A percentile compares a stretch with the other conserved stretches of the same genome.
These are phyloP conservation scores for Malus hybrid DNA, from an alignment of 331 rosid species.

Conservation along the genomic window DNA sequence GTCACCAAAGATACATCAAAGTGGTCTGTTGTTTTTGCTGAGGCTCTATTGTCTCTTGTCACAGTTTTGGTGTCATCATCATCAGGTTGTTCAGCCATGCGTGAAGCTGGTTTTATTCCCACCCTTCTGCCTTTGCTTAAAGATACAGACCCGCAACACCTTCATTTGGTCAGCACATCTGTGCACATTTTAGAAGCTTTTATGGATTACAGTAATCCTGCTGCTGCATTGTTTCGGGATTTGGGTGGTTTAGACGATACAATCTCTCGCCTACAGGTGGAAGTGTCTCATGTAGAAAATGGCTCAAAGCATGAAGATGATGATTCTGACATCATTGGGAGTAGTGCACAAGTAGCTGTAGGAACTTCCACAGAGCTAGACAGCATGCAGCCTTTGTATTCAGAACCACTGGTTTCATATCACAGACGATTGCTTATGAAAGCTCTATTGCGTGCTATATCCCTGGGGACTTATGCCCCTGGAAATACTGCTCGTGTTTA, in stretches of 20 bases:
- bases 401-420: conserved; percentile 72
- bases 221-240: conserved; percentile 90
- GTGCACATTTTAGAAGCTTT: conserved; percentile 93
- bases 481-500: conserved; percentile 71
- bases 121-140: conserved; percentile 88
- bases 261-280: conserved; percentile 79
- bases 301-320: conserved; percentile 59
- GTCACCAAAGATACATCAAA: conserved; percentile 57
- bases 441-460: conserved; percentile 89
- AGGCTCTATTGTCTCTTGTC: conserved; percentile 80
- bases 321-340: conserved; percentile 37
- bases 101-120: conserved; percentile 97
- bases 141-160: conserved; percentile 79
- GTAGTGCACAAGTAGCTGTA: conserved; percentile 39
- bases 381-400: conserved; percentile 67
- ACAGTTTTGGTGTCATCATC: conserved; percentile 91
- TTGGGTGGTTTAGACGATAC: conserved; percentile 98
- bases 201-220: conserved; percentile 98
- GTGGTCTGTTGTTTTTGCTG: conserved; percentile 85
- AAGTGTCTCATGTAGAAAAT: conserved; percentile 75
- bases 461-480: conserved; percentile 93
- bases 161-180: conserved; percentile 89
- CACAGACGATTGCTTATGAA: conserved; percentile 81
- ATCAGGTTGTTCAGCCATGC: conserved; percentile 91
- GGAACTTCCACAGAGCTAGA: conserved; percentile 51